These are phyloP conservation scores for Aspergillus melleus DNA, from an alignment of 2,329 filamentous ascomycete genomes.

Conservation along the genomic window DNA sequence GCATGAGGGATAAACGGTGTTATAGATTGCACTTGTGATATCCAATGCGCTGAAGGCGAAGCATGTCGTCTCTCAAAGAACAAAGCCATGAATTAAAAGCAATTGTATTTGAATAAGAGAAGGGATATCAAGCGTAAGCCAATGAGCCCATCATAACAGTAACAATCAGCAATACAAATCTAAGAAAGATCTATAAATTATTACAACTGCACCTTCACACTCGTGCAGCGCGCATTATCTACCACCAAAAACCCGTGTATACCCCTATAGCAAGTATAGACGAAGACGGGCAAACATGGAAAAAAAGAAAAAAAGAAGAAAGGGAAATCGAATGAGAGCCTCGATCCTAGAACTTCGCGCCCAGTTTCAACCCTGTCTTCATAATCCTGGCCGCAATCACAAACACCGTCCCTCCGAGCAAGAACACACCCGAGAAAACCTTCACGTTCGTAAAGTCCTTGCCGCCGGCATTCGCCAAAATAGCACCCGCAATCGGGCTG, in stretches of 20 bases:
- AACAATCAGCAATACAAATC: neutral
- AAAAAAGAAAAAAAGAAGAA: neutral
- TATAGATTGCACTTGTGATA: too few species aligned
- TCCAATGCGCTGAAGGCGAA: too few species aligned
- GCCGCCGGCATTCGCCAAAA: conserved; percentile 54
- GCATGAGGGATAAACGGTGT: too few species aligned
- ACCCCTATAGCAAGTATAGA: neutral
- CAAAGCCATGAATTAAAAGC: too few species aligned
- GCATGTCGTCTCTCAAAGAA: too few species aligned
- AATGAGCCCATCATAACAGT: neutral
- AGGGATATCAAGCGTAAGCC: too few species aligned
- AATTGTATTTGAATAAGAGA: too few species aligned
- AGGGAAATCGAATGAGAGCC: neutral
- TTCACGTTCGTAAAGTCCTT: conserved; percentile 57
- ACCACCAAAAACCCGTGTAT: neutral
- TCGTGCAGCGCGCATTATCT: neutral
- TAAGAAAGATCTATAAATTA: neutral
- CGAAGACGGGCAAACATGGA: too few species aligned
- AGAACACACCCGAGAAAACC: conserved; percentile 62
- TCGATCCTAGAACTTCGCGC: neutral
- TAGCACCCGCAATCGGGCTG: conserved; percentile 65
- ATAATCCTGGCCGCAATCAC: conserved; percentile 1
- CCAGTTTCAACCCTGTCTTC: conserved; percentile 1
- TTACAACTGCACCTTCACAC: neutral
- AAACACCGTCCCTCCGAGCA: conserved; percentile 37